A percentile compares a stretch with the other conserved stretches of the same genome.
Conservation (phyloP, 306 rosid species). For the Lagenaria siceraria region DNA sequence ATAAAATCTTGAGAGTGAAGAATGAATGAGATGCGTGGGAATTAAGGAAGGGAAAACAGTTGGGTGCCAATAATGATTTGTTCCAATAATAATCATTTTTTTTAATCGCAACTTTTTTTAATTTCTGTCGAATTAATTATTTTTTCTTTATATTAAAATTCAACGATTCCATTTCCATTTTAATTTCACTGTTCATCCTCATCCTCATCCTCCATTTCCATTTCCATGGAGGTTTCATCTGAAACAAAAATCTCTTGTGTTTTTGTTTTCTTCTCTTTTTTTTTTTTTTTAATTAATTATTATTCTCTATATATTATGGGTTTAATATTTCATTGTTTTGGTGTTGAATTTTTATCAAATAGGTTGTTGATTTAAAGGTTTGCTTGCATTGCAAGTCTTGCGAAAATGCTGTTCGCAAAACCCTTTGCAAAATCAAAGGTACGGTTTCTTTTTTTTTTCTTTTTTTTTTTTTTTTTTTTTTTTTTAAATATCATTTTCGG, state of each 20-base stretch:
- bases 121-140: background rate
- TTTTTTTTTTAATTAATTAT: too few relatives aligned
- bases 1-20: background rate
- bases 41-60: background rate
- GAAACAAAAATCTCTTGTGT: background rate
- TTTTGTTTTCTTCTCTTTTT: background rate
- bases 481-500: too few relatives aligned
- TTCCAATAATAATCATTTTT: background rate
- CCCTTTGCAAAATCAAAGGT: background rate
- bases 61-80: background rate
- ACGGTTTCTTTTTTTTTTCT: too few relatives aligned
- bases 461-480: too few relatives aligned
- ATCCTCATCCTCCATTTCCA: background rate
- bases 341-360: background rate
- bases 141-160: background rate
- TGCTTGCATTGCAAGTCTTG: background rate
- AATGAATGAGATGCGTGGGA: background rate
- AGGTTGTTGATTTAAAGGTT: background rate
- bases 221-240: background rate
- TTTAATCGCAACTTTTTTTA: background rate
- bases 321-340: background rate
- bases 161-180: background rate
- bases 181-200: background rate
- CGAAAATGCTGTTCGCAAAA: background rate
- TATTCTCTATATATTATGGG: rapidly evolving